phyloP scores from a whole-genome alignment of 75 land plant species.

The Cryptomeria japonica region DNA sequence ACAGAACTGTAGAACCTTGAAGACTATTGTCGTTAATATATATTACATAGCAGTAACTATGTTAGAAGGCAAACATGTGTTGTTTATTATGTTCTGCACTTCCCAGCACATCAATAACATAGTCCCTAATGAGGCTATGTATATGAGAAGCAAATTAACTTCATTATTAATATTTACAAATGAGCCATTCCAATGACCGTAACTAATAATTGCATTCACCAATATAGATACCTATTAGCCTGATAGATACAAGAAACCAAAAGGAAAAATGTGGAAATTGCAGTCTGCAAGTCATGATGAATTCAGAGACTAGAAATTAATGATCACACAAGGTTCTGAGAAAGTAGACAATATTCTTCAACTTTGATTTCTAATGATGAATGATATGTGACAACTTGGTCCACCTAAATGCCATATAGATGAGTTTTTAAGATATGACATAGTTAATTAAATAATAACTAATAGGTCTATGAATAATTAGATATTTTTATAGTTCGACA shows the following conservation, averaged over 20 bases:
- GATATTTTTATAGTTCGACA: background rate
- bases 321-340: background rate
- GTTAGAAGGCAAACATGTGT: background rate
- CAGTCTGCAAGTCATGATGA: background rate
- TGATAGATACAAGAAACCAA: background rate
- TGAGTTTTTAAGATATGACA: background rate
- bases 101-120: background rate
- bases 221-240: background rate
- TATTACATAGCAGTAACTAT: background rate
- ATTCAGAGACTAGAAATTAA: too few relatives aligned
- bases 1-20: background rate
- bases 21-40: background rate
- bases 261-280: background rate
- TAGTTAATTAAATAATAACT: background rate
- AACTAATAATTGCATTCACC: background rate
- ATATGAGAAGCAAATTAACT: background rate
- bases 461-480: background rate
- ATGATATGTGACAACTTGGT: background rate
- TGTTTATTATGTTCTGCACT: background rate
- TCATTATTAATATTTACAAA: background rate
- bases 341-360: background rate
- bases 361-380: background rate
- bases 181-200: background rate
- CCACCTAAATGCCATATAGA: background rate
- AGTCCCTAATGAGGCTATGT: background rate